Evolutionary conservation across 2,329 filamentous ascomycete genomes (phyloP), one percentile per base, ranked within the genome.

Genomic region (Nannizziopsis barbatae): DNA sequence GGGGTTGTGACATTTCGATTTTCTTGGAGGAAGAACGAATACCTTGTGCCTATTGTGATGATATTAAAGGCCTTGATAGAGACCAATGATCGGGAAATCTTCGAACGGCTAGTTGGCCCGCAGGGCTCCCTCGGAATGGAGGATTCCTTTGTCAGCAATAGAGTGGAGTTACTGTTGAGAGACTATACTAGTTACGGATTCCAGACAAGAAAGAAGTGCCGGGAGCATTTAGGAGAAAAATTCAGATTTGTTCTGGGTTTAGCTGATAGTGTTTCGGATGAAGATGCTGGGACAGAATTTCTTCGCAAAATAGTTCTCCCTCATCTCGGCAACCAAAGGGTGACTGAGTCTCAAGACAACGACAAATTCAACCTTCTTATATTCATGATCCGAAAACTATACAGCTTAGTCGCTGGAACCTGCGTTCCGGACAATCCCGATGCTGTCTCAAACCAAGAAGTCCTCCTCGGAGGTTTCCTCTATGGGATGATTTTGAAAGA

Each of bases 401-500:
- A 98, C 62, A 80, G 89, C 11, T 74, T 98, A 42, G 90, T 92
- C 7, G 88, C 89, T 52, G 89, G 90, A 49, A 90, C 95, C 55
- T 96, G 90, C 64, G 77, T 87, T 3, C 80, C 89, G 3, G 92
- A 98, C 71, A 96, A 98, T 61, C 90, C 92, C 1, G 92, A 98
- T 75, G 87, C 92, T 9, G 83, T 95, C 14, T 89, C 94, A 60
- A 95, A 93, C 65, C 92, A 98, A 62, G 92, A 98, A 66, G 83
- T 96, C 50, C 73, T 98, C 18, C 77, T 98, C 1, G 90, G 90
- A 46, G 90, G 92, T 7, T 94, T 94, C 62, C 71, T 98, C 10
- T 98, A 94, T 62, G 86, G 86, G 49, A 90, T 92, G 80, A 88
- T 98, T 46, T 71, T 98, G 56, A 98, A 98, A 71, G 92, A 98